phyloP scores from a whole-genome alignment of 345 rosid species.

The Excoecaria agallocha region DNA sequence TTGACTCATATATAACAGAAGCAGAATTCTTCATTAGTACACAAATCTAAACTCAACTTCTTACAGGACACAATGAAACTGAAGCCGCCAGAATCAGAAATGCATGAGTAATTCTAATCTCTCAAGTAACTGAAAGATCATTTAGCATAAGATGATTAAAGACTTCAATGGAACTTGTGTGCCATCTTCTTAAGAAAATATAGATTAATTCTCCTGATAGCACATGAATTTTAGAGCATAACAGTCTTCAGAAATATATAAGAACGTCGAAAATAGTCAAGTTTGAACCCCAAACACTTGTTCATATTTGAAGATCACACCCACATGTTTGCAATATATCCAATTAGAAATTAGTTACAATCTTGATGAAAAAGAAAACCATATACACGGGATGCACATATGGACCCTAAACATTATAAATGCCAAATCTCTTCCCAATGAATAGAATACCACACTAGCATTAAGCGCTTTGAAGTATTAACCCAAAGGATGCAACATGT shows the following conservation, averaged over 20 bases:
- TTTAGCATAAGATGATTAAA: neutral
- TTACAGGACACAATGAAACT: no score
- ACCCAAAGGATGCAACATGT: slow-evolving; percentile 1
- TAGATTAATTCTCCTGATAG: neutral
- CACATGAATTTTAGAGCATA: neutral
- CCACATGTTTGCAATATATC: neutral
- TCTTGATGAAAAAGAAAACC: neutral
- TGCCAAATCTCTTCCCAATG: neutral
- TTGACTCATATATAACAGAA: neutral
- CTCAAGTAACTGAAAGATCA: no score
- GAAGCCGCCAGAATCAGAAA: neutral
- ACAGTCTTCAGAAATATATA: neutral
- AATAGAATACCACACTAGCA: neutral
- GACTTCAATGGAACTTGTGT: neutral
- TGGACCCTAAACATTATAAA: neutral
- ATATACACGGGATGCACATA: neutral
- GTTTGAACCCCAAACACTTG: neutral
- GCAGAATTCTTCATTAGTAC: neutral
- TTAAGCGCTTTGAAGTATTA: neutral
- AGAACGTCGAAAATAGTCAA: neutral
- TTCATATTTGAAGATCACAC: neutral
- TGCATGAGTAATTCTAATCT: neutral
- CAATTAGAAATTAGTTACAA: neutral
- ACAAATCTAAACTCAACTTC: neutral
- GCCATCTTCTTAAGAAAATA: neutral